Evolutionary conservation across 768 basidiomycete species (phyloP).

Genomic region (Russula foetens): DNA sequence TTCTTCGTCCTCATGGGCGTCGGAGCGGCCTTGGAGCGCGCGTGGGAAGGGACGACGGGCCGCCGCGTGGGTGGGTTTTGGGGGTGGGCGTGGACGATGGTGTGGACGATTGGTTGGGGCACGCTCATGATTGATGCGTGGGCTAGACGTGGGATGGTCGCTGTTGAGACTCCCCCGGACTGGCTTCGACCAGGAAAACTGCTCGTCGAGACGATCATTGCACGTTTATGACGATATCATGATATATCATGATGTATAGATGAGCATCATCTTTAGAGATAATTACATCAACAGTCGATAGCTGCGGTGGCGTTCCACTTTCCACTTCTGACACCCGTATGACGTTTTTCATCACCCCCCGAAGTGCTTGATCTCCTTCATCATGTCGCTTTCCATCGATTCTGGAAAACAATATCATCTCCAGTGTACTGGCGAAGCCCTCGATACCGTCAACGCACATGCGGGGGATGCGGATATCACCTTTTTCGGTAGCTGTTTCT

Average conservation of each 20-base stretch:
- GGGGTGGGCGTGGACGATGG: constrained; percentile 47
- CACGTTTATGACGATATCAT: too few species aligned
- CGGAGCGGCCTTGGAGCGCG: constrained; percentile 41
- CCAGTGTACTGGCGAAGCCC: constrained; percentile 40
- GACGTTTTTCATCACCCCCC: background rate
- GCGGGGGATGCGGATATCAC: constrained; percentile 43
- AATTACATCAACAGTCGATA: too few species aligned
- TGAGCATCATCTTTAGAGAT: too few species aligned
- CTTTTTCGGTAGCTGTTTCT: constrained; percentile 67
- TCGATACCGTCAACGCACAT: constrained; percentile 49
- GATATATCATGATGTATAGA: too few species aligned
- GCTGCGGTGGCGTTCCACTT: too few species aligned
- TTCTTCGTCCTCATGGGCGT: constrained; percentile 56
- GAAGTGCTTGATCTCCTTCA: too few species aligned
- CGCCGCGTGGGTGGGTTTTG: constrained; percentile 37
- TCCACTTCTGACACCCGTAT: background rate
- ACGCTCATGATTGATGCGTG: constrained; percentile 11
- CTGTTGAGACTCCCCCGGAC: background rate
- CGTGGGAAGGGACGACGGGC: constrained; percentile 39
- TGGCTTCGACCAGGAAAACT: constrained; percentile 1
- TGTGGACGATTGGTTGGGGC: constrained; percentile 42
- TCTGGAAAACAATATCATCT: background rate
- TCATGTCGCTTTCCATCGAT: background rate
- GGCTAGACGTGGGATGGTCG: constrained; percentile 12
- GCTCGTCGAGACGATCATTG: background rate